Evolutionary conservation across 148 eudicot genomes (phyloP).

Genomic region (Linanthus parryae): DNA sequence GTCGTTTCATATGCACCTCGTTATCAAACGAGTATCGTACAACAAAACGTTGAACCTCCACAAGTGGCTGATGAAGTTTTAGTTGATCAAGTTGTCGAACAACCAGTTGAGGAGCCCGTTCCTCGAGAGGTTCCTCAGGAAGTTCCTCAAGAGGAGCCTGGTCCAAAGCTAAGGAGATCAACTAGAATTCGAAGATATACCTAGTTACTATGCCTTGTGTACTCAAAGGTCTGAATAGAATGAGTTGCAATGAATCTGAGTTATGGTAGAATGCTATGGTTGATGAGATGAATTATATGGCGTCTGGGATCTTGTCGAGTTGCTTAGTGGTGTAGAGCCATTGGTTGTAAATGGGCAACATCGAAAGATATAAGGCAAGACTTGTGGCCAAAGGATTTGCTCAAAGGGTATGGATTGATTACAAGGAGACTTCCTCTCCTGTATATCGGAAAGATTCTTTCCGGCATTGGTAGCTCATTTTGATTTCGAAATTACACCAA

Average conservation of each 20-base stretch:
- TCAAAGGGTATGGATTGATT: background rate
- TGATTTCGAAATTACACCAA: slow-evolving; percentile 2
- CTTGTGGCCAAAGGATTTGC: slow-evolving; percentile 5
- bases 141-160: too few relatives aligned
- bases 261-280: background rate
- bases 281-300: slow-evolving; percentile 1
- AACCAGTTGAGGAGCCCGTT: too few relatives aligned
- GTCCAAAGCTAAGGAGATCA: background rate
- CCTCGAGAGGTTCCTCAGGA: too few relatives aligned
- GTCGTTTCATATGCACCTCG: background rate
- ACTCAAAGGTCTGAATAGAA: background rate
- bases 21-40: background rate
- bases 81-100: too few relatives aligned
- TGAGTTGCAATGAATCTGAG: background rate
- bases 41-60: too few relatives aligned
- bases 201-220: background rate
- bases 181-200: too few relatives aligned
- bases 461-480: background rate
- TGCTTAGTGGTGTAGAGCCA: background rate
- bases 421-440: background rate
- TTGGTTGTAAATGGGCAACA: background rate
- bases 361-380: background rate
- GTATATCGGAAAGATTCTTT: background rate
- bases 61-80: background rate
- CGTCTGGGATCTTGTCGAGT: background rate